A percentile compares a stretch with the other conserved stretches of the same genome.
Conservation (phyloP, 176 grass and related monocot genomes). For the Oryza punctata region DNA sequence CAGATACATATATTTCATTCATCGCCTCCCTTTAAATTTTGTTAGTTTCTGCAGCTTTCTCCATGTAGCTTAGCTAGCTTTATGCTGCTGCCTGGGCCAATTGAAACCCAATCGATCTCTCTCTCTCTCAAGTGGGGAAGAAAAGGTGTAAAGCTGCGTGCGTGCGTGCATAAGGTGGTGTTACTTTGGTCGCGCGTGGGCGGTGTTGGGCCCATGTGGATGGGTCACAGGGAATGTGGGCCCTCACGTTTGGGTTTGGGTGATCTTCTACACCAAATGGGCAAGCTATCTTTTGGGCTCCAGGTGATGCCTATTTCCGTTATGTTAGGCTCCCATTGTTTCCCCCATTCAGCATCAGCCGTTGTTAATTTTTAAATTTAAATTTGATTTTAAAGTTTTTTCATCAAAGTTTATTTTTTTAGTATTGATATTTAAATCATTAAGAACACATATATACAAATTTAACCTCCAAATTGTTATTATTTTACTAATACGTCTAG, state of each 20-base stretch:
- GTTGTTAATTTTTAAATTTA: too few relatives aligned
- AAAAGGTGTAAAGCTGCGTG: conserved; percentile 7
- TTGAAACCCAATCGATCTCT: not conserved
- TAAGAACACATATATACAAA: too few relatives aligned
- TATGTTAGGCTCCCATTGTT: too few relatives aligned
- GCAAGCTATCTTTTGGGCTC: not conserved
- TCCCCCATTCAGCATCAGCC: too few relatives aligned
- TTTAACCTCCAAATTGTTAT: too few relatives aligned
- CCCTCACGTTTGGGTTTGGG: not conserved
- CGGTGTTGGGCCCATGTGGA: conserved; percentile 7
- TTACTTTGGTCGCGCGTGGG: conserved; percentile 20
- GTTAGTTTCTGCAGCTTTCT: not conserved
- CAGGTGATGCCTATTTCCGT: too few relatives aligned
- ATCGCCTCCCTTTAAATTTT: not conserved
- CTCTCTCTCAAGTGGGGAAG: not conserved
- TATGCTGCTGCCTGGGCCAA: not conserved
- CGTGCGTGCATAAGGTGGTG: not conserved
- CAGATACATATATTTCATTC: not conserved
- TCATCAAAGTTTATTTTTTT: too few relatives aligned
- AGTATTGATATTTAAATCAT: too few relatives aligned
- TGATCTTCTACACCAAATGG: not conserved
- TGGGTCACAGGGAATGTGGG: not conserved
- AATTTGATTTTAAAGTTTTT: too few relatives aligned
- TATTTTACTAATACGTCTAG: too few relatives aligned
- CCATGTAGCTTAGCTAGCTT: not conserved